These are phyloP conservation scores for Lumnitzera littorea DNA, from an alignment of 345 rosid species.

Conservation along the genomic window DNA sequence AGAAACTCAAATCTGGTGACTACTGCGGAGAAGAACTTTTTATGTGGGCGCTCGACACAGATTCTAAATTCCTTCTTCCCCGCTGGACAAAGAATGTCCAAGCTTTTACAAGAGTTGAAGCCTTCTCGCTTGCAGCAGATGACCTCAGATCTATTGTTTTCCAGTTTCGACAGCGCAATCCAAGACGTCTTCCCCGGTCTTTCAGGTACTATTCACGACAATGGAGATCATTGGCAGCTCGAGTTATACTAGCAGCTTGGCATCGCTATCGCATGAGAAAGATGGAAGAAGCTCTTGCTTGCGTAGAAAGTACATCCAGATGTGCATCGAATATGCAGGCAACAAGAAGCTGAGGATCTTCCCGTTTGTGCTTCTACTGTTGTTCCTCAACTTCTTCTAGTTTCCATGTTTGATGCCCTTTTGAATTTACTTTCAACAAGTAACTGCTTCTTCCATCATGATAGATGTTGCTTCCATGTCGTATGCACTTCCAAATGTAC, in stretches of 20 bases:
- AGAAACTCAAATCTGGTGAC: conserved; percentile 36
- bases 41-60: conserved; percentile 46
- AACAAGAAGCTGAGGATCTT: too few relatives aligned
- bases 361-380: too few relatives aligned
- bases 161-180: conserved; percentile 47
- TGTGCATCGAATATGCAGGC: too few relatives aligned
- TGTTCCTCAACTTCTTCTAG: too few relatives aligned
- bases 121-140: conserved; percentile 42
- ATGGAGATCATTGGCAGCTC: conserved; percentile 51
- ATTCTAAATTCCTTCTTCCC: conserved; percentile 35
- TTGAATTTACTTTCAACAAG: conserved; percentile 12
- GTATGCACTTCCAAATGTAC: too few relatives aligned
- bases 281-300: conserved; percentile 27
- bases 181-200: conserved; percentile 48
- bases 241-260: conserved; percentile 53
- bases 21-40: conserved; percentile 53
- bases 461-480: too few relatives aligned
- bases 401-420: too few relatives aligned
- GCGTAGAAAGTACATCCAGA: conserved; percentile 7
- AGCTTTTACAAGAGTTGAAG: conserved; percentile 44
- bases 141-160: conserved; percentile 47
- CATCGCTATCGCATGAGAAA: conserved; percentile 25
- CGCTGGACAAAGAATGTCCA: conserved; percentile 44
- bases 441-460: conserved; percentile 8
- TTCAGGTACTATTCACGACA: conserved; percentile 48